Evolutionary conservation across 306 rosid species (phyloP), one percentile per base, ranked within the genome.

Genomic region (Acacia acuminata): DNA sequence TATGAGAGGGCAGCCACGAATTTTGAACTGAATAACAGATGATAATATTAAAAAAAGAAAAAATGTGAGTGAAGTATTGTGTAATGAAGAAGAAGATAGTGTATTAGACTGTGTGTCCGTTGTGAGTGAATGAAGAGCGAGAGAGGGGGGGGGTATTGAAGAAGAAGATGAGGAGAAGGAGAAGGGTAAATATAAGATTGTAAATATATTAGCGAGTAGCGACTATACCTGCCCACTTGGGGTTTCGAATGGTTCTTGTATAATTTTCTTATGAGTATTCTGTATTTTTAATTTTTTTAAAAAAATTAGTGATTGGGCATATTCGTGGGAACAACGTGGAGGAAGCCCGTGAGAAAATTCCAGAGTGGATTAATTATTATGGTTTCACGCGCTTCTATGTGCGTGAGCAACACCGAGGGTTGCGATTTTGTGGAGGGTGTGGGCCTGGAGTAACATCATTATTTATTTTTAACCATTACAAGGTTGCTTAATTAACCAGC

Each of bases 271-370:
- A 34, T 4, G 36, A 34, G 36, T 34, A 3, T 34, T 34, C 4
- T 34, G 4, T 34, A 34, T 34, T 34, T 79, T 45, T 58, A n/a
- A n/a, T 40, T 17, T 5, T 16, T 19, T 11, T 13, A 11, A 53
- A 20, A 55, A 19, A 20, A 0, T 20, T n/a, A 8, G 8, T 56
- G 2, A 56, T 56, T n/a, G 64, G 27, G 45, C 81, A 83, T 60
- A 70, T 83, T 86, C 86, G 19, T 0, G 50, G 88, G 84, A 84
- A 8, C n/a, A n/a, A n/a, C 50, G 14, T 81, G n/a, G 6, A 16
- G 75, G 90, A 85, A 88, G 64, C 80, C 10, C 2, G 27, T 55
- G 45, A 24, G 92, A 87, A 88, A 82, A 75, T 87, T 85, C 90
- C 71, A 47, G 48, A 1, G 10, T 6, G 12, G 45, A n/a, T 70